Conservation (phyloP, 805 yeast genomes). For the Lipomyces sp. region DNA sequence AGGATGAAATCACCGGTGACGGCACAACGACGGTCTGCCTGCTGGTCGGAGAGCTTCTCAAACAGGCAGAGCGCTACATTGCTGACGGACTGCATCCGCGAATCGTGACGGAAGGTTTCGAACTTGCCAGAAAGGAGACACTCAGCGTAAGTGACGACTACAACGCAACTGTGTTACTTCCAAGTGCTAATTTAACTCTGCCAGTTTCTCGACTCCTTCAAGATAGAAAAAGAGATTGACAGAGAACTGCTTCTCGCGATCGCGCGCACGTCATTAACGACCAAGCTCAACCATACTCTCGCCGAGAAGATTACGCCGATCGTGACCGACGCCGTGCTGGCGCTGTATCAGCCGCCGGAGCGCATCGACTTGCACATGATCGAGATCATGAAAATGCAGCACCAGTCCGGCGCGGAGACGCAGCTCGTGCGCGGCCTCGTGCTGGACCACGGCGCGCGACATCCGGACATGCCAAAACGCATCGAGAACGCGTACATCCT, state of each 20-base stretch:
- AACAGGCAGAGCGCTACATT: conserved; percentile 89
- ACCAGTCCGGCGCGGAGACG: conserved; percentile 79
- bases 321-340: conserved; percentile 91
- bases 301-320: conserved; percentile 84
- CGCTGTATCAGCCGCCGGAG: conserved; percentile 55
- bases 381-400: conserved; percentile 98
- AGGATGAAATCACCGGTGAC: conserved; percentile 98
- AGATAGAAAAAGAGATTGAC: conserved; percentile 56
- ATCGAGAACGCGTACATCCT: conserved; percentile 80
- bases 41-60: conserved; percentile 88
- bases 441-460: conserved; percentile 96
- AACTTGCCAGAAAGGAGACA: conserved; percentile 74
- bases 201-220: conserved; percentile 63
- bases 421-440: conserved; percentile 83
- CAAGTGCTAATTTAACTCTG: conserved; percentile 17
- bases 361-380: conserved; percentile 89
- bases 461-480: conserved; percentile 96
- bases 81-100: conserved; percentile 96
- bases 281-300: conserved; percentile 77
- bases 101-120: conserved; percentile 92
- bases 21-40: conserved; percentile 96
- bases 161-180: background rate
- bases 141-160: conserved; percentile 36
- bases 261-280: conserved; percentile 82
- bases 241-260: conserved; percentile 88